Base-by-base conservation (phyloP, 768 basidiomycete species). In the Coprinellus micaceus region DNA sequence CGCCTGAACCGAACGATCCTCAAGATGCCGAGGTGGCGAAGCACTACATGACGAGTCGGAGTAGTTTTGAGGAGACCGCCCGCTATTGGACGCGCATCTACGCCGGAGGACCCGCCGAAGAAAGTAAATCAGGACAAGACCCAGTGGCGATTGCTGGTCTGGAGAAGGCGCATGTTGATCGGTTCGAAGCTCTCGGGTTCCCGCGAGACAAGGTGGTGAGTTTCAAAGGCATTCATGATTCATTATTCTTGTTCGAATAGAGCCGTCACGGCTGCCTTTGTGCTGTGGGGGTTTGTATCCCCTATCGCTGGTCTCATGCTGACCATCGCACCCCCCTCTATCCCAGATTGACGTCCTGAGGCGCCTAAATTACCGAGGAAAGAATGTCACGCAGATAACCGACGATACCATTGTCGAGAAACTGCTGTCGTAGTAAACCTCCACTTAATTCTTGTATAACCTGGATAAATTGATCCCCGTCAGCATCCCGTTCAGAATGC, bases 1-100 rank as follows among this genome's bases (percentile, higher is more conserved):
- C 88, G 9, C 96, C 96, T 0, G 94, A 97, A 67, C 95, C 96
- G 7, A 91, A 89, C 60, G 96, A 98, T 67, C 96, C 95, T 0
- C 95, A 98, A 73, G 96, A 98, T 66, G 96, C 95, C 0, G 94
- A 98, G 73, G 95, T 98, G 11, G 95, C 95, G 12, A 98, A 97
- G 69, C 96, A 97, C 67, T 98, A 91, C 64, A 89, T 91, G 70
- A 92, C 94, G 12, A 91, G 88, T 69, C 88, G 88, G 68, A 73
- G 75, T 24, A 86, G 88, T 64, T 98, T 98, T 62, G 91, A 95
- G 57, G 89, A 89, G 37, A 98, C 95, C 3, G 95, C 95, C 55
- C 79, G 82, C 39, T 94, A 95, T 69, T 98, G 95, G 95, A 91
- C 94, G 1, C 85, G 91, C 64, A 84, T 88, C 26, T 97, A 97